Evolutionary conservation across 805 yeast genomes (phyloP).

Genomic region (Lipomyces kockii): DNA sequence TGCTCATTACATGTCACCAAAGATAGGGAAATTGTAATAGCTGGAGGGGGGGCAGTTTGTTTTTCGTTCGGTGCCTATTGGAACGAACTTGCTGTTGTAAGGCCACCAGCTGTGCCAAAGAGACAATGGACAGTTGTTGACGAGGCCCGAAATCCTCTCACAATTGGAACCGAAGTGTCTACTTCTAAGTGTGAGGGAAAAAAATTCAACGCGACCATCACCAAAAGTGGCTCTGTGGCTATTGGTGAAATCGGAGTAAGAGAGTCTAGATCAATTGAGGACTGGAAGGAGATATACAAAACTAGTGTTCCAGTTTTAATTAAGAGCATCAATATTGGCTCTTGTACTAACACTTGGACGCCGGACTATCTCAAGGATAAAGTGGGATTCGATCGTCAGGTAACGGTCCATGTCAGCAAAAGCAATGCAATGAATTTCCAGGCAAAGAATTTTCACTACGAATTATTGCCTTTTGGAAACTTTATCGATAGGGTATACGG

Average conservation of each 20-base stretch:
- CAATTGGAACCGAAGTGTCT: not conserved
- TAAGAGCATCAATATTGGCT: conserved; percentile 41
- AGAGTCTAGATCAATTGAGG: conserved; percentile 7
- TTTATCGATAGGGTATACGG: conserved; percentile 40
- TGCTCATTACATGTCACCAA: conserved; percentile 29
- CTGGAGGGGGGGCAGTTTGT: conserved; percentile 83
- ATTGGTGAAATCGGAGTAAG: conserved; percentile 2
- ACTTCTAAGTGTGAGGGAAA: not conserved
- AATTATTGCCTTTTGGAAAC: conserved; percentile 41
- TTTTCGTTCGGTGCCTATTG: conserved; percentile 74
- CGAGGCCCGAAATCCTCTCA: not conserved
- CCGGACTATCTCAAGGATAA: conserved; percentile 42
- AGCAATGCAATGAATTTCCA: conserved; percentile 42
- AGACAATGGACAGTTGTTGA: not conserved
- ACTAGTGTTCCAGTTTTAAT: conserved; percentile 41
- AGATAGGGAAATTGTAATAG: conserved; percentile 49
- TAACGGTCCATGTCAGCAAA: conserved; percentile 43
- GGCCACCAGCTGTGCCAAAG: not conserved
- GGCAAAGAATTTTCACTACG: conserved; percentile 45
- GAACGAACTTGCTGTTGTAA: conserved; percentile 44
- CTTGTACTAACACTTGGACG: conserved; percentile 42
- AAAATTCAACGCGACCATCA: not conserved
- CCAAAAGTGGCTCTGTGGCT: not conserved
- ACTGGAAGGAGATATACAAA: conserved; percentile 21
- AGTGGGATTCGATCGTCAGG: conserved; percentile 41